A percentile compares a stretch with the other conserved stretches of the same genome.
Conservation (phyloP, 2,329 filamentous ascomycete genomes). For the Truncatella angustata region DNA sequence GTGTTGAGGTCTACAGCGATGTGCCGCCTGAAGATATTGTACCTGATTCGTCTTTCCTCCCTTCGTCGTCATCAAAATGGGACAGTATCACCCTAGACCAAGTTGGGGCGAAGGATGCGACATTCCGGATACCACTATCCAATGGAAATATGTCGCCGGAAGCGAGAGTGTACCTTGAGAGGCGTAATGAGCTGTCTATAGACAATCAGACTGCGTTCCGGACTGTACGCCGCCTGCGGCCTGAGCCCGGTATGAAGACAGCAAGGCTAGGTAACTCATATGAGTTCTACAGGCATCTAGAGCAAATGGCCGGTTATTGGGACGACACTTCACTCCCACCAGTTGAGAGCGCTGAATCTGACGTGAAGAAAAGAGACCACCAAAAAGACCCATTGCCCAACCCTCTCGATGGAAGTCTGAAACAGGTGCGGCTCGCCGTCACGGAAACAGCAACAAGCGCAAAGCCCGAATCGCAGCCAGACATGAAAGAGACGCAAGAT, state of each 20-base stretch:
- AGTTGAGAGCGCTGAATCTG: constrained; percentile 9
- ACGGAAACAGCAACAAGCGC: constrained; percentile 12
- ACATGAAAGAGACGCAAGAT: constrained; percentile 10
- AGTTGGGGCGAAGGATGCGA: constrained; percentile 45
- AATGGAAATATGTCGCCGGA: constrained; percentile 57
- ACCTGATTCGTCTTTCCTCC: constrained; percentile 52
- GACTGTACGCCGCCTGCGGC: constrained; percentile 56
- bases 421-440: constrained; percentile 17
- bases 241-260: constrained; percentile 50
- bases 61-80: constrained; percentile 51
- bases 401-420: constrained; percentile 16
- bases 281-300: constrained; percentile 64
- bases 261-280: constrained; percentile 61
- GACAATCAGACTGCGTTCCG: constrained; percentile 59
- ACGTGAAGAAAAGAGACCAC: constrained; percentile 10
- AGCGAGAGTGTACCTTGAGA: constrained; percentile 56
- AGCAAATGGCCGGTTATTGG: constrained; percentile 59
- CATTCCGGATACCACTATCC: constrained; percentile 45
- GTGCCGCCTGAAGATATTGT: constrained; percentile 48
- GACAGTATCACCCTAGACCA: constrained; percentile 47
- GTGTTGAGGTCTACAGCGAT: constrained; percentile 53
- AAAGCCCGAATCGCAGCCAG: constrained; percentile 15
- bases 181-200: constrained; percentile 54
- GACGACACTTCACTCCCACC: constrained; percentile 52
- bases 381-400: constrained; percentile 10